phyloP scores from a whole-genome alignment of 169 alveolate species.

The Plasmodium inui region DNA sequence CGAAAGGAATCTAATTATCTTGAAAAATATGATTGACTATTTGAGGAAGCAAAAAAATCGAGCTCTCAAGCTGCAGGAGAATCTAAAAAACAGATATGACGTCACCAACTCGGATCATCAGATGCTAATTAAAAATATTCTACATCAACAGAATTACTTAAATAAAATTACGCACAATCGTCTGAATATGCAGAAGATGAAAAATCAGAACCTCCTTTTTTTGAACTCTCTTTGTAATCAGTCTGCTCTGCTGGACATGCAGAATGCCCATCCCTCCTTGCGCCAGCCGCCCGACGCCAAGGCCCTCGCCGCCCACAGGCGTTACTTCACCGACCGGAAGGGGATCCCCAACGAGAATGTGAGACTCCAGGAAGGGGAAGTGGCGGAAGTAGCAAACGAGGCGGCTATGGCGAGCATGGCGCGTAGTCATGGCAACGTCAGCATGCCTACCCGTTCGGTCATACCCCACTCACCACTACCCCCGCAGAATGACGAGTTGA shows the following conservation, averaged over 20 bases:
- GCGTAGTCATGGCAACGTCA: neutral
- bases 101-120: slow-evolving; percentile 56
- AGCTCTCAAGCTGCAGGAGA: slow-evolving; percentile 47
- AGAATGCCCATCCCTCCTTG: slow-evolving; percentile 7
- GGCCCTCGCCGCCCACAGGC: neutral
- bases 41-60: slow-evolving; percentile 53
- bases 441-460: neutral
- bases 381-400: neutral
- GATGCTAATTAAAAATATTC: slow-evolving; percentile 32
- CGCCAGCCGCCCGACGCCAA: neutral
- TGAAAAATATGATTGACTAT: slow-evolving; percentile 61
- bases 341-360: slow-evolving; percentile 64
- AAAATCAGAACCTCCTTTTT: slow-evolving; percentile 28
- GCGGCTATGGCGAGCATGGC: neutral
- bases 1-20: slow-evolving; percentile 48
- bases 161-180: slow-evolving; percentile 49
- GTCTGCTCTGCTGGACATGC: slow-evolving; percentile 36
- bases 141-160: slow-evolving; percentile 66
- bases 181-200: slow-evolving; percentile 36
- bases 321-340: slow-evolving; percentile 38
- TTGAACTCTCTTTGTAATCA: slow-evolving; percentile 42
- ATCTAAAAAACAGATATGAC: slow-evolving; percentile 66
- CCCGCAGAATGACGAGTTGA: slow-evolving; percentile 22
- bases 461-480: neutral
- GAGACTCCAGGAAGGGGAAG: neutral